Evolutionary conservation across 441 rosid species (phyloP), one percentile per base, ranked within the genome.

Genomic region (Gossypium aridum): DNA sequence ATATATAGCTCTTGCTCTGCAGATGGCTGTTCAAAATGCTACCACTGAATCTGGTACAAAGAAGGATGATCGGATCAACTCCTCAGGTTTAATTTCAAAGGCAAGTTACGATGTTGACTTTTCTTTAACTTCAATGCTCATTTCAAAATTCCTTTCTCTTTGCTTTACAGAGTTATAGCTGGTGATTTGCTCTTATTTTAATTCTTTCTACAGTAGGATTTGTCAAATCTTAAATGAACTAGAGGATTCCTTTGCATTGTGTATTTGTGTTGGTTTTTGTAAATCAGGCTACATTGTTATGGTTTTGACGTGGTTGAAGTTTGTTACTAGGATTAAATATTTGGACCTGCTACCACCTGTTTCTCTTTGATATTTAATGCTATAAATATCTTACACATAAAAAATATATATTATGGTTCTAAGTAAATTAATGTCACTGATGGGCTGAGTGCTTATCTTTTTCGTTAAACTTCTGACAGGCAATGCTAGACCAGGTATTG

Each of bases 1-100:
- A 65, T 96, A 88, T 81, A 77, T 96, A 37, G 81, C 89, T 75
- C 88, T 96, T 76, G 90, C 92, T 75, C 68, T 91, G 80, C 92
- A 88, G 73, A 85, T 83, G 85, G 77, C 84, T 55, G 76, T 90
- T 66, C 82, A 85, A 80, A 83, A 79, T 80, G 65, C 64, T 60
- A 73, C 64, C 74, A 31, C 73, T 43, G 76, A 71, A 70, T 47
- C 13, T 64, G 75, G 51, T 73, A 62, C 75, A 64, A 81, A 80
- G 82, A 70, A 70, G 78, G 74, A 70, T 76, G 80, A 76, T 26
- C 19, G 57, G 59, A 68, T 39, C 25, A 76, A 75, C 53, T 43
- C 83, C 64, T 77, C 87, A 34, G 72, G 70, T 63, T 76, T 80
- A 62, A 64, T 39, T 68, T 49, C 75, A 20, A 84, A 88, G 93